These are phyloP conservation scores for Plantago elongata DNA, from an alignment of 257 asterid genomes.

Conservation along the genomic window DNA sequence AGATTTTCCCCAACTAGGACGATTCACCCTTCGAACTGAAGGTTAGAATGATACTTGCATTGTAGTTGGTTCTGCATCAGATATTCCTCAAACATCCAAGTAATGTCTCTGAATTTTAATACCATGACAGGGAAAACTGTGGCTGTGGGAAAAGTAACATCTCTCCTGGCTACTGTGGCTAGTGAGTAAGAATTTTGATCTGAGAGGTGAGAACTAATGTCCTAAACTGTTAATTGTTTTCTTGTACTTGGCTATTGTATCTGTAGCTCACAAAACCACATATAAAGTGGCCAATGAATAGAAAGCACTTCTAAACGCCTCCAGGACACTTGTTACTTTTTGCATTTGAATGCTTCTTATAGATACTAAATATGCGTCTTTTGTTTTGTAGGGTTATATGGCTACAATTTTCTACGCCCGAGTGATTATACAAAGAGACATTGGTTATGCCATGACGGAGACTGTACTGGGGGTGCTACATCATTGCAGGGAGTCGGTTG, in stretches of 20 bases:
- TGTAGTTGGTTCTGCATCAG: conserved; percentile 1
- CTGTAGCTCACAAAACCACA: not conserved
- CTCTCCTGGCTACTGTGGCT: conserved; percentile 24
- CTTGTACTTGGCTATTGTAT: not conserved
- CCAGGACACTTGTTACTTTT: too few species aligned
- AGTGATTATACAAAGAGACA: not conserved
- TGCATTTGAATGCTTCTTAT: not conserved
- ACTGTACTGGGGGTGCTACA: too few species aligned
- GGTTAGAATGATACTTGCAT: conserved; percentile 36
- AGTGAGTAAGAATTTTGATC: conserved; percentile 21
- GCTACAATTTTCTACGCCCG: not conserved
- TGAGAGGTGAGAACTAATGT: conserved; percentile 22
- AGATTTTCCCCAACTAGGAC: conserved; percentile 78
- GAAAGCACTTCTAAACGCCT: not conserved
- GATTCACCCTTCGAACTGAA: conserved; percentile 94
- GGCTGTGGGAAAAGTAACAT: conserved; percentile 60
- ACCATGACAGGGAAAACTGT: conserved; percentile 64
- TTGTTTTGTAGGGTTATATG: not conserved
- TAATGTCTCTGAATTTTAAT: not conserved
- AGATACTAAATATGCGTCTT: not conserved
- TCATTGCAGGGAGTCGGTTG: too few species aligned
- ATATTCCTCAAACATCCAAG: conserved; percentile 1
- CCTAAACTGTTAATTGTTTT: not conserved
- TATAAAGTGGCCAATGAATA: not conserved
- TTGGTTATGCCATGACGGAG: not conserved